Evolutionary conservation across 176 grass and related monocot genomes (phyloP).

Genomic region (Phragmites australis): DNA sequence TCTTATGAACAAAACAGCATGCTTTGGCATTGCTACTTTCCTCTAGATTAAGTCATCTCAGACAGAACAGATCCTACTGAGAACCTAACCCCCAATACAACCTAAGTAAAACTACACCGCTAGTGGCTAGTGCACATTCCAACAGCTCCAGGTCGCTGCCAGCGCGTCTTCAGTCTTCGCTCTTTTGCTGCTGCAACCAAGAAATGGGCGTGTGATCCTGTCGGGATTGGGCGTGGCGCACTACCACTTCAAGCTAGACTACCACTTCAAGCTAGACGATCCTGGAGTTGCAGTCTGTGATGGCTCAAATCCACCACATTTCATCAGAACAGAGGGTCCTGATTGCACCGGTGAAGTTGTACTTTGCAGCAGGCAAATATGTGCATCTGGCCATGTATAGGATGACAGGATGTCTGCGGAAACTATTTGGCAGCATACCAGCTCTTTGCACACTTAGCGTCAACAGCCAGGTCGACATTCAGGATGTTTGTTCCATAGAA

Average conservation of each 20-base stretch:
- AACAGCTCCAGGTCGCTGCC: neutral
- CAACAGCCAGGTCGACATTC: constrained; percentile 69
- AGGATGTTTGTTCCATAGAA: constrained; percentile 75
- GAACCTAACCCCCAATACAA: neutral
- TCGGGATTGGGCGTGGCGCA: neutral
- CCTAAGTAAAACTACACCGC: neutral
- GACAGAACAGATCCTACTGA: neutral
- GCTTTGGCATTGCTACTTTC: neutral
- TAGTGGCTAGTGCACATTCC: neutral
- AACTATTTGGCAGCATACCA: constrained; percentile 91
- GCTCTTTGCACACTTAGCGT: constrained; percentile 77
- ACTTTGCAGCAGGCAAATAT: neutral
- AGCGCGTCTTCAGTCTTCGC: neutral
- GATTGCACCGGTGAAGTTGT: neutral
- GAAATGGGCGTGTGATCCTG: neutral
- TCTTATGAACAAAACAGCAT: constrained; percentile 37
- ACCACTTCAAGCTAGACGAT: neutral
- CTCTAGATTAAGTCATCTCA: neutral
- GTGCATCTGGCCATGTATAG: neutral
- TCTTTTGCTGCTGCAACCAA: neutral
- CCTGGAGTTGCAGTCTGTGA: neutral
- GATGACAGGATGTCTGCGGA: neutral
- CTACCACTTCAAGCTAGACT: too few relatives aligned
- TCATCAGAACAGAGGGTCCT: neutral
- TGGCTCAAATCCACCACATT: neutral